A percentile compares a stretch with the other conserved stretches of the same genome.
These are phyloP conservation scores for Cerioporus squamosus DNA, from an alignment of 1,284 basidiomycete genomes.

Conservation along the genomic window DNA sequence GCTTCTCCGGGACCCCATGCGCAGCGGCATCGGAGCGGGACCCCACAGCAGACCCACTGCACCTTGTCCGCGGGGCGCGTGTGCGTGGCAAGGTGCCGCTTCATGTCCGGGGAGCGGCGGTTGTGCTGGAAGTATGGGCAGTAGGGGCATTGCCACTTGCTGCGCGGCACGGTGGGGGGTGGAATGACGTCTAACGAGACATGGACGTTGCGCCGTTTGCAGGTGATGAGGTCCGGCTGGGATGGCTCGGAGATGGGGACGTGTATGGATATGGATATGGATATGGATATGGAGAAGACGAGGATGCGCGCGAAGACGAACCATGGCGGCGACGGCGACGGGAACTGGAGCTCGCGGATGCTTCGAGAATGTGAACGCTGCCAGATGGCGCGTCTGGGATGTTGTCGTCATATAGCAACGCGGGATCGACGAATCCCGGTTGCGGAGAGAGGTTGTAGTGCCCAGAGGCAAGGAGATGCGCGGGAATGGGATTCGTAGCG, in stretches of 20 bases:
- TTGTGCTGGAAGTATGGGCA: slow-evolving; percentile 37
- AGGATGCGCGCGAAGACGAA: too few relatives aligned
- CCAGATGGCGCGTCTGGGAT: too few relatives aligned
- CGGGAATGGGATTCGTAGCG: too few relatives aligned
- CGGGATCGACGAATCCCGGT: too few relatives aligned
- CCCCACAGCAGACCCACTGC: slow-evolving; percentile 11
- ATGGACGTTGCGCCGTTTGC: neutral
- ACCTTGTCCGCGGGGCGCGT: slow-evolving; percentile 38
- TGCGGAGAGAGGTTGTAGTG: too few relatives aligned
- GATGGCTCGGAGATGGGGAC: neutral
- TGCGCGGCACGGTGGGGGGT: neutral
- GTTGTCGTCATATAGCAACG: too few relatives aligned
- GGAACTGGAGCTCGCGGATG: too few relatives aligned
- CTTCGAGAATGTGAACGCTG: too few relatives aligned
- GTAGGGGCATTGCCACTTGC: slow-evolving; percentile 10
- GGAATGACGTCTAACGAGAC: neutral
- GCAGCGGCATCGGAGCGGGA: neutral
- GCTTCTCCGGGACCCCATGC: neutral
- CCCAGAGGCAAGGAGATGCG: too few relatives aligned
- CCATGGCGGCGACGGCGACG: too few relatives aligned
- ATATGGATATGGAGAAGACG: too few relatives aligned
- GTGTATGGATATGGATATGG: neutral
- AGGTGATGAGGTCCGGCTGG: neutral
- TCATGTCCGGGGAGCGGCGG: slow-evolving; percentile 54
- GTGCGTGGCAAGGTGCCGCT: slow-evolving; percentile 57